A percentile compares a stretch with the other conserved stretches of the same genome.
Evolutionary conservation across 23 red algal genomes (phyloP).

Genomic region (Gracilaria domingensis): DNA sequence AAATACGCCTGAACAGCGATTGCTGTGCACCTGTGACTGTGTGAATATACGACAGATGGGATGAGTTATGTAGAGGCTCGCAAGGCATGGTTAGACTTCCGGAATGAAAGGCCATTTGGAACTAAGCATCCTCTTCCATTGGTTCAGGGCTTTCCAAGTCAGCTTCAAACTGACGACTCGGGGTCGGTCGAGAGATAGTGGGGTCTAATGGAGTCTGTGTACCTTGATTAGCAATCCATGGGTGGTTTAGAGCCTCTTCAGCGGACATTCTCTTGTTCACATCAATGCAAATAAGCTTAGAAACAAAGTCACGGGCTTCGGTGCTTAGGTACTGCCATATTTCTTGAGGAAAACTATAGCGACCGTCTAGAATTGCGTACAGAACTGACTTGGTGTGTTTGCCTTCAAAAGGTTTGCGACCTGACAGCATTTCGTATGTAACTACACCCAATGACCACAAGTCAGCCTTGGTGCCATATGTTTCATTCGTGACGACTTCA

Average conservation of each 20-base stretch:
- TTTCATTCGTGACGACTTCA: slow-evolving; percentile 81
- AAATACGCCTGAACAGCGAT: too few species aligned
- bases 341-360: slow-evolving; percentile 58
- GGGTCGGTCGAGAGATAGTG: slow-evolving; percentile 7
- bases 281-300: slow-evolving; percentile 80
- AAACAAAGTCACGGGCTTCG: slow-evolving; percentile 74
- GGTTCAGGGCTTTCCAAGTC: neutral
- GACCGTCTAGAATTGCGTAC: slow-evolving; percentile 74
- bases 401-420: slow-evolving; percentile 83
- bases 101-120: neutral
- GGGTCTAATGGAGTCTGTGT: slow-evolving; percentile 7
- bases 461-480: slow-evolving; percentile 81
- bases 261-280: slow-evolving; percentile 67
- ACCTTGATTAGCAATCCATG: slow-evolving; percentile 82
- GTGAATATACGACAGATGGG: neutral
- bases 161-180: neutral
- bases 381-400: slow-evolving; percentile 78
- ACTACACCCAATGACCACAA: slow-evolving; percentile 91
- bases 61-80: neutral
- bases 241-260: slow-evolving; percentile 76
- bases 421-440: slow-evolving; percentile 82
- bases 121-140: slow-evolving; percentile 11
- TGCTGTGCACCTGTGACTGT: neutral
- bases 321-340: slow-evolving; percentile 70
- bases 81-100: neutral